Evolutionary conservation across 768 basidiomycete species (phyloP).

Genomic region (Gloeostereum incarnatum): DNA sequence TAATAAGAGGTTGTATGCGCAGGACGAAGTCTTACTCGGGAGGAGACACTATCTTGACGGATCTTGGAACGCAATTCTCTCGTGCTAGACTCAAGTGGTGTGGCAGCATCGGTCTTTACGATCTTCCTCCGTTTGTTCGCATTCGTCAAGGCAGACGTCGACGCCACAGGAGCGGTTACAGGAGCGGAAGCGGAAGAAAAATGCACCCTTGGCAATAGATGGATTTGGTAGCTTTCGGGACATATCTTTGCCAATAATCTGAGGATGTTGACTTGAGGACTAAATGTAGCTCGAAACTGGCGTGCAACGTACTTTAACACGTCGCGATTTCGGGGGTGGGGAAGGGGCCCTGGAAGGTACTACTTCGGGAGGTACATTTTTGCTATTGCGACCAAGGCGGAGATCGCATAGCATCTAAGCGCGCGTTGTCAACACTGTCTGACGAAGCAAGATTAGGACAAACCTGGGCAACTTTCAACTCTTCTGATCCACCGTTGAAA

Average conservation of each 20-base stretch:
- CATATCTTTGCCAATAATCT: not conserved
- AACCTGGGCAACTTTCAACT: conserved; percentile 54
- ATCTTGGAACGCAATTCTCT: not conserved
- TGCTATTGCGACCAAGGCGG: conserved; percentile 10
- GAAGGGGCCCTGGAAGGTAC: not conserved
- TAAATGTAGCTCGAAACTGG: not conserved
- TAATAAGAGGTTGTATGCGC: not conserved
- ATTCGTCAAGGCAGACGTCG: too few relatives aligned
- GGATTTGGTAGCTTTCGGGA: conserved; percentile 1
- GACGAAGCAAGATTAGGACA: conserved; percentile 7
- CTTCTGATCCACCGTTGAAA: conserved; percentile 26
- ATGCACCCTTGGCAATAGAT: too few relatives aligned
- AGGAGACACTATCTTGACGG: not conserved
- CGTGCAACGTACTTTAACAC: not conserved
- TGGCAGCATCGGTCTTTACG: conserved; percentile 2
- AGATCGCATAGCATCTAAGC: conserved; percentile 32
- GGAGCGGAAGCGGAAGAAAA: too few relatives aligned
- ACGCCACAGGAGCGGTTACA: too few relatives aligned
- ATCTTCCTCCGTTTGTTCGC: too few relatives aligned
- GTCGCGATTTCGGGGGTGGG: not conserved
- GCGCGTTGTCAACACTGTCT: conserved; percentile 8
- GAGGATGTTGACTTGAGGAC: not conserved
- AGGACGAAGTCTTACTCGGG: not conserved
- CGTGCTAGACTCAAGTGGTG: not conserved
- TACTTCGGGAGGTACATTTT: not conserved